A percentile compares a stretch with the other conserved stretches of the same genome.
phyloP scores from a whole-genome alignment of 495 filamentous ascomycete species.

The Xylaria palmicola region DNA sequence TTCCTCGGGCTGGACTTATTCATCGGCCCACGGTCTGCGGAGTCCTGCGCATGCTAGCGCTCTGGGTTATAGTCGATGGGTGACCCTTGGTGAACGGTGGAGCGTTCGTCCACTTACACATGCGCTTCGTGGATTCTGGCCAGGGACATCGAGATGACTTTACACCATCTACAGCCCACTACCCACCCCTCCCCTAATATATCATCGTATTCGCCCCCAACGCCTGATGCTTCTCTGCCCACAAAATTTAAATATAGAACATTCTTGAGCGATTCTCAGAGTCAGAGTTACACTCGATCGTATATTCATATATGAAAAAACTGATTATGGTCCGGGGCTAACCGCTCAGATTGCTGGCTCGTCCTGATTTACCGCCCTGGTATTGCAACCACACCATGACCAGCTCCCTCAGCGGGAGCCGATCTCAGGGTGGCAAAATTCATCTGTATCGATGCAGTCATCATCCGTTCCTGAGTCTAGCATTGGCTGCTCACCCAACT shows the following conservation, averaged over 20 bases:
- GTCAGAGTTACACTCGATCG: not conserved
- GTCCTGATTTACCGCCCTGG: slow-evolving; percentile 7
- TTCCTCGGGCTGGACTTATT: not conserved
- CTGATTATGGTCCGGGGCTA: not conserved
- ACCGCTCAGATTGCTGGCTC: not conserved
- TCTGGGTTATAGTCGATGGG: no score
- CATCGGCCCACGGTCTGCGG: no score
- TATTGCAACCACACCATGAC: slow-evolving; percentile 6
- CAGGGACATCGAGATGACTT: no score
- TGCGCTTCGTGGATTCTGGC: no score
- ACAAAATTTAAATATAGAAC: slow-evolving; percentile 11
- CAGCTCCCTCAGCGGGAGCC: not conserved
- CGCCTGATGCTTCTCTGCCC: not conserved
- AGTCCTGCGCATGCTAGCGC: no score
- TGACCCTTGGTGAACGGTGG: no score
- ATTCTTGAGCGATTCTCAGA: not conserved
- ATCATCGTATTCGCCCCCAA: not conserved
- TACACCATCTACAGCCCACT: no score
- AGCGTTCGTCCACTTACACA: no score
- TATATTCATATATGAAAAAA: slow-evolving; percentile 3
- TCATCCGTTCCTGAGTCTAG: not conserved
- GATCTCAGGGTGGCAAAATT: slow-evolving; percentile 13
- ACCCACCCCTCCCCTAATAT: no score
- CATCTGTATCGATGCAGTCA: slow-evolving; percentile 6
- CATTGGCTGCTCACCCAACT: slow-evolving; percentile 10